A percentile compares a stretch with the other conserved stretches of the same genome.
These are phyloP conservation scores for Ettlia oleoabundans DNA, from an alignment of 139 green algal species.

Conservation along the genomic window DNA sequence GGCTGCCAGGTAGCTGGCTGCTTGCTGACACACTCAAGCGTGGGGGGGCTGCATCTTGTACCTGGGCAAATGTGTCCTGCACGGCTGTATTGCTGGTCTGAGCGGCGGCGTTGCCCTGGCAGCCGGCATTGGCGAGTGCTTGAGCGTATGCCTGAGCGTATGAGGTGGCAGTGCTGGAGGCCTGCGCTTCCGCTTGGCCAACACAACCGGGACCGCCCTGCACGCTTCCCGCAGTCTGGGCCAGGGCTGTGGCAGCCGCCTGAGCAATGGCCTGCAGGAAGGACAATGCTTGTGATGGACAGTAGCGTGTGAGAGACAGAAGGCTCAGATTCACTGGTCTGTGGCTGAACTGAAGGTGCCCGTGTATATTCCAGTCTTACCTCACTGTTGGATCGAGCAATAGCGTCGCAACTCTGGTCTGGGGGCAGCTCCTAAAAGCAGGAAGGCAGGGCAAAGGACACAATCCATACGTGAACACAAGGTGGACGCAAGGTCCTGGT, in stretches of 20 bases:
- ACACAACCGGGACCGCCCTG: constrained; percentile 1
- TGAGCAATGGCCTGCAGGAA: background rate
- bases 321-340: background rate
- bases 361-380: too few relatives aligned
- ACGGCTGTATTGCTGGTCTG: background rate
- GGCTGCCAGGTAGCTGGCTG: too few relatives aligned
- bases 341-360: too few relatives aligned
- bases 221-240: background rate
- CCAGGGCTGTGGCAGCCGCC: background rate
- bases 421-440: constrained; percentile 3
- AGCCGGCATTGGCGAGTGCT: background rate
- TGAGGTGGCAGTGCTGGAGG: background rate
- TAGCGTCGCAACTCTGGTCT: background rate
- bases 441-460: background rate
- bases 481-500: too few relatives aligned
- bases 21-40: too few relatives aligned
- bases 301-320: background rate
- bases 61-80: background rate
- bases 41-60: too few relatives aligned
- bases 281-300: background rate
- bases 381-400: background rate
- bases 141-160: background rate
- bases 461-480: background rate
- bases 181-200: background rate
- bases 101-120: background rate